A percentile compares a stretch with the other conserved stretches of the same genome.
Evolutionary conservation across 2,329 filamentous ascomycete species (phyloP).

Genomic region (Epichloe coenophiala): DNA sequence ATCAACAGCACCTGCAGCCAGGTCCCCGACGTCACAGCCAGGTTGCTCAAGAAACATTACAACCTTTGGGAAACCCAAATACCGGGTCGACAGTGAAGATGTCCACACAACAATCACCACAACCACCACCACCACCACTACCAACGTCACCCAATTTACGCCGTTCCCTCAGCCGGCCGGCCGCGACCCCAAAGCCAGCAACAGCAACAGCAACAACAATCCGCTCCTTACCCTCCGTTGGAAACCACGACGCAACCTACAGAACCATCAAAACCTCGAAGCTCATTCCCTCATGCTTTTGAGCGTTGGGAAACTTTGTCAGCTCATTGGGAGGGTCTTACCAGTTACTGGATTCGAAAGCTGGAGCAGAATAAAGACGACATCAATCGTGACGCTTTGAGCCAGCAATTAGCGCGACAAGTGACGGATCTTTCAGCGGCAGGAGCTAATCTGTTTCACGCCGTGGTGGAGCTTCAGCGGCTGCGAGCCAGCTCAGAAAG

Average conservation of each 20-base stretch:
- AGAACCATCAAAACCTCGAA: conserved; percentile 32
- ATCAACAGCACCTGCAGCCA: conserved; percentile 10
- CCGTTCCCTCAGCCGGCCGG: conserved; percentile 2
- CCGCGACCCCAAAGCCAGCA: conserved; percentile 8
- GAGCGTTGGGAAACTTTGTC: conserved; percentile 95
- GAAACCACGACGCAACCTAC: conserved; percentile 10
- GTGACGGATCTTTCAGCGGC: conserved; percentile 96
- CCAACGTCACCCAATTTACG: no score
- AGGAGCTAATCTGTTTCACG: conserved; percentile 93
- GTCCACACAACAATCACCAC: conserved; percentile 8
- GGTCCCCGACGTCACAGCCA: conserved; percentile 21
- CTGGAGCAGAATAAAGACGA: conserved; percentile 84
- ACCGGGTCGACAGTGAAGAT: conserved; percentile 6
- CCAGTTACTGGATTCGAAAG: conserved; percentile 91
- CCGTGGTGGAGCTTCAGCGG: conserved; percentile 88
- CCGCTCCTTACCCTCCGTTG: not conserved
- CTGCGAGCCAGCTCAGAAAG: conserved; percentile 88
- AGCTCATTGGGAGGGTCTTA: conserved; percentile 95
- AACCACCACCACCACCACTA: not conserved
- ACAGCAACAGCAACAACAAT: not conserved
- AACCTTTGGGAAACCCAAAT: conserved; percentile 6
- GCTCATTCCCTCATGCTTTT: conserved; percentile 88
- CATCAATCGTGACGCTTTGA: conserved; percentile 67
- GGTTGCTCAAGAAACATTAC: conserved; percentile 13
- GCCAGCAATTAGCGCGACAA: conserved; percentile 79